Conservation (phyloP, 192 early-diverging fungal species). For the Gamsiella multidivaricata region DNA sequence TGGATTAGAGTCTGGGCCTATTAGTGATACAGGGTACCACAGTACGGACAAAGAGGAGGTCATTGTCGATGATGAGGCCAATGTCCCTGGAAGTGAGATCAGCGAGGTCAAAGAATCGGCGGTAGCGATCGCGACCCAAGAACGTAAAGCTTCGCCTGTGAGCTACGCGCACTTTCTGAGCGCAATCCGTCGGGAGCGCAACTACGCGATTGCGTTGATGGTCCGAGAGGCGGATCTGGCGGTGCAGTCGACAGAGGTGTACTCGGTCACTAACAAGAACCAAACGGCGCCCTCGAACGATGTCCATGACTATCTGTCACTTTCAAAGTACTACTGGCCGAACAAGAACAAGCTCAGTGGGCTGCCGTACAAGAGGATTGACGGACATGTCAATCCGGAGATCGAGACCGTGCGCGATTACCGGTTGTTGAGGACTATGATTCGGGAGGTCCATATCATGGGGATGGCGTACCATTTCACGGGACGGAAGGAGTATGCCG, state of each 20-base stretch:
- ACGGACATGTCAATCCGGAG: constrained; percentile 69
- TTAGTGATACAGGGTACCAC: neutral
- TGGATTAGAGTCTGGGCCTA: neutral
- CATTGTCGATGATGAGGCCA: constrained; percentile 19
- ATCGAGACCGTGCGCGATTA: constrained; percentile 60
- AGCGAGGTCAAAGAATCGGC: neutral
- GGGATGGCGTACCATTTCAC: constrained; percentile 68
- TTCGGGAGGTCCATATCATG: constrained; percentile 57
- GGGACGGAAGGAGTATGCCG: constrained; percentile 58
- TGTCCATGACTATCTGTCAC: constrained; percentile 68
- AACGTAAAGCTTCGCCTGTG: constrained; percentile 29
- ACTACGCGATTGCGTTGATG: constrained; percentile 43
- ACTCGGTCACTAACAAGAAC: constrained; percentile 65
- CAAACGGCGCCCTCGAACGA: constrained; percentile 59
- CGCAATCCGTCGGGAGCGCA: constrained; percentile 39
- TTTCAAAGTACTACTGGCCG: constrained; percentile 70
- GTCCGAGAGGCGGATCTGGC: constrained; percentile 50
- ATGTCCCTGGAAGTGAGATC: neutral
- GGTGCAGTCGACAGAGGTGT: constrained; percentile 48
- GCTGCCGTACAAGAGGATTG: constrained; percentile 62
- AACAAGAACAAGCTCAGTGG: constrained; percentile 47
- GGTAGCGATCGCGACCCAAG: constrained; percentile 4
- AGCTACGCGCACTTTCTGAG: constrained; percentile 36
- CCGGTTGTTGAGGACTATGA: constrained; percentile 48
- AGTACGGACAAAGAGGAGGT: neutral